phyloP scores from a whole-genome alignment of 2,329 filamentous ascomycete species.

The Incumbomyces lentus region DNA sequence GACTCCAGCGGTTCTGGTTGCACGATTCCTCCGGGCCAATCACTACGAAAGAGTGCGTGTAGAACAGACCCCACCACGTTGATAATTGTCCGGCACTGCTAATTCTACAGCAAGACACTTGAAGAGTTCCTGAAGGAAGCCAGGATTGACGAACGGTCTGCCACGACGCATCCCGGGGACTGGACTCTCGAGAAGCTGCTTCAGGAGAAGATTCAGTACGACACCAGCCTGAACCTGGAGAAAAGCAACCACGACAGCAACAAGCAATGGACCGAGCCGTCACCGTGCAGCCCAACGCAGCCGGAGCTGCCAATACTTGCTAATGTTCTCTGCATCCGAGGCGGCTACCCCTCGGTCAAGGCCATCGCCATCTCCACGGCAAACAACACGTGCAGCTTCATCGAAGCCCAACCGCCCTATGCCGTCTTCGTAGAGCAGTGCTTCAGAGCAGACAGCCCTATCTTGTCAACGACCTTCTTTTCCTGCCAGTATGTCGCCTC shows the following conservation, averaged over 20 bases:
- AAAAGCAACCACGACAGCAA: slow-evolving; percentile 38
- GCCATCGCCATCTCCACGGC: slow-evolving; percentile 13
- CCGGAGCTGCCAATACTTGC: slow-evolving; percentile 13
- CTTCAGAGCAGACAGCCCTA: slow-evolving; percentile 28
- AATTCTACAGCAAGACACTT: slow-evolving; percentile 36
- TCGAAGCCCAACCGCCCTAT: neutral
- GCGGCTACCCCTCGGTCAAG: slow-evolving; percentile 1
- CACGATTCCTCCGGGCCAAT: slow-evolving; percentile 34
- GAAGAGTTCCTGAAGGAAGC: slow-evolving; percentile 49
- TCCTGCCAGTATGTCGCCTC: slow-evolving; percentile 38
- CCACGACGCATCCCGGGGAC: slow-evolving; percentile 28
- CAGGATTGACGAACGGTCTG: slow-evolving; percentile 42
- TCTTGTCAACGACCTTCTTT: slow-evolving; percentile 41
- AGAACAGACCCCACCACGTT: neutral
- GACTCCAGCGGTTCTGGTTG: slow-evolving; percentile 27
- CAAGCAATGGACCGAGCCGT: slow-evolving; percentile 37
- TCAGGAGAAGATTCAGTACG: slow-evolving; percentile 50
- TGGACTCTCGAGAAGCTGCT: slow-evolving; percentile 51
- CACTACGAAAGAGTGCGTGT: slow-evolving; percentile 27
- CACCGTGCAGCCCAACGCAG: slow-evolving; percentile 13
- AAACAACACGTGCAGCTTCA: slow-evolving; percentile 7
- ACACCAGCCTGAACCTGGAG: slow-evolving; percentile 46
- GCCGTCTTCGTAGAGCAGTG: slow-evolving; percentile 12
- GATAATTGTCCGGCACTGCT: neutral
- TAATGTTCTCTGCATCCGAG: slow-evolving; percentile 21